A percentile compares a stretch with the other conserved stretches of the same genome.
Evolutionary conservation across 257 asterid genomes (phyloP).

Genomic region (Verbascum thapsus): DNA sequence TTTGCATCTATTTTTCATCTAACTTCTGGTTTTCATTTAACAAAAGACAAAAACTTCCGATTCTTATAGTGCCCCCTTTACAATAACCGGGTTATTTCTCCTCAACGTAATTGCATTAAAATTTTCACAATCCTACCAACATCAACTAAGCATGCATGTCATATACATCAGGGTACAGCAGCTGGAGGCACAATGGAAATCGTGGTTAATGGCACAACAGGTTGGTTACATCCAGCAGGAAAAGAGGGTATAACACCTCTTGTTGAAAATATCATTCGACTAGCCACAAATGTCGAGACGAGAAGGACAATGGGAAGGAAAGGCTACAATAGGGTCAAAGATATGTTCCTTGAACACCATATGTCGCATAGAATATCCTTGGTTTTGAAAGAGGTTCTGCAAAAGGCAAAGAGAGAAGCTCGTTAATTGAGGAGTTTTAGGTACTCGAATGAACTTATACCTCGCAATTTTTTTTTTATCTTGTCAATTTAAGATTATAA

Average conservation of each 20-base stretch:
- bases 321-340: conserved; percentile 69
- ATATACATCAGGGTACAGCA: conserved; percentile 76
- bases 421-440: conserved; percentile 14
- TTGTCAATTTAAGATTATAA: too few species aligned
- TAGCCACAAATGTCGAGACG: conserved; percentile 59
- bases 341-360: conserved; percentile 78
- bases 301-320: conserved; percentile 74
- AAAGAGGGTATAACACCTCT: conserved; percentile 86
- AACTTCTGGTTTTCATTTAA: background rate
- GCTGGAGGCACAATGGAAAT: conserved; percentile 97
- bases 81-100: too few species aligned
- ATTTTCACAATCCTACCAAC: conserved; percentile 22
- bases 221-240: conserved; percentile 87
- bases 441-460: background rate
- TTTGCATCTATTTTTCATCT: conserved; percentile 17
- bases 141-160: conserved; percentile 17
- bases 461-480: too few species aligned
- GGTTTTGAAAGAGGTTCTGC: conserved; percentile 66
- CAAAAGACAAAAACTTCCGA: background rate
- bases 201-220: conserved; percentile 79
- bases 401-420: conserved; percentile 37
- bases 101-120: too few species aligned
- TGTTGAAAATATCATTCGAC: conserved; percentile 65
- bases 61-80: background rate
- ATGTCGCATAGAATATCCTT: conserved; percentile 72